Base-by-base conservation (phyloP, 164 flowering plant species). In the Malania oleifera region DNA sequence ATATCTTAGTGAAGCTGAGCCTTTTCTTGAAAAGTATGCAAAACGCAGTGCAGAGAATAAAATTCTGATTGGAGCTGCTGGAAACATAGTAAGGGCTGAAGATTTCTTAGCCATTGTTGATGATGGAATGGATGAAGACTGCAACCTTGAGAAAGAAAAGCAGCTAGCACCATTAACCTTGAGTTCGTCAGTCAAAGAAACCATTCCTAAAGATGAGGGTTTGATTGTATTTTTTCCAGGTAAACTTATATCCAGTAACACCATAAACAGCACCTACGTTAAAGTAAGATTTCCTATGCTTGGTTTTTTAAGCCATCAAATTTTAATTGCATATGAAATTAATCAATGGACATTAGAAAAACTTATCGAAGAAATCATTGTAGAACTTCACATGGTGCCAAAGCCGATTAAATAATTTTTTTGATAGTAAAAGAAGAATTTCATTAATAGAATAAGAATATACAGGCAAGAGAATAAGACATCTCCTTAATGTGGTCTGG, bases 211-310 rank as follows among this genome's bases (percentile, higher is more conserved):
- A 69, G 57, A 69, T 59, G 81, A 87, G 66, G 97, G 97, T 46
- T 74, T 93, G 52, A 83, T 93, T 57, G 82, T 93, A 35, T 93
- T 93, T 68, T 90, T 90, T 77, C 99, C 99, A 49, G 97, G 97
- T 90, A 77, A 35, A 27, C 2, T 10, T 26, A 29, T 50, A 17
- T 38, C 20, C 18, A 10, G 51, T 17, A 10, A 6, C 25, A 22
- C 14, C 8, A 9, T 35, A 29, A 7, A 52, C 2, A 7, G 4
- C 19, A 1, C 14, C 37, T 20, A 29, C 11, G 27, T n/a, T n/a
- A n/a, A n/a, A n/a, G n/a, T n/a, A n/a, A n/a, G n/a, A n/a, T n/a
- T n/a, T n/a, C n/a, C n/a, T n/a, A n/a, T n/a, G n/a, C n/a, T n/a
- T n/a, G n/a, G n/a, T n/a, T n/a, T n/a, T n/a, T n/a, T n/a, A n/a